Conservation (phyloP, 2,329 filamentous ascomycete genomes). For the Clarireedia sp. region DNA sequence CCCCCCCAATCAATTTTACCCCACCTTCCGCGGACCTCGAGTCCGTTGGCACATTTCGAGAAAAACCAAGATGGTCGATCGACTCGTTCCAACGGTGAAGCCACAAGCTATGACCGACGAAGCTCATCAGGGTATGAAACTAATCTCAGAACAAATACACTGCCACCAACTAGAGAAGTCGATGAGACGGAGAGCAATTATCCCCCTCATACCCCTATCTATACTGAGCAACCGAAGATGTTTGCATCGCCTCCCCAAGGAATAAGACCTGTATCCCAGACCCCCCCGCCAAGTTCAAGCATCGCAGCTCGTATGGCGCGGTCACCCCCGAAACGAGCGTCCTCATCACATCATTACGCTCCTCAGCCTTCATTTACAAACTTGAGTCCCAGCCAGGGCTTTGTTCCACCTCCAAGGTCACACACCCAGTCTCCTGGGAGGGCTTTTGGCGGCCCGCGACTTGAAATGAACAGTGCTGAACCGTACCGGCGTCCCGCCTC, state of each 20-base stretch:
- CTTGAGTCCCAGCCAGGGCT: conserved; percentile 28
- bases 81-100: conserved; percentile 29
- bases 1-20: conserved; percentile 39
- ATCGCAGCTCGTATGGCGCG: conserved; percentile 36
- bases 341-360: conserved; percentile 44
- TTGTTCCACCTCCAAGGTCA: conserved; percentile 49
- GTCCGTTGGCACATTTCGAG: conserved; percentile 56
- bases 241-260: conserved; percentile 27
- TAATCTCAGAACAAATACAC: conserved; percentile 40
- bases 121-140: conserved; percentile 48
- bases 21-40: conserved; percentile 57
- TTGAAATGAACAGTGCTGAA: conserved; percentile 31
- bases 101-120: conserved; percentile 38
- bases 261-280: conserved; percentile 34
- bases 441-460: conserved; percentile 39
- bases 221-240: conserved; percentile 15
- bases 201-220: conserved; percentile 22
- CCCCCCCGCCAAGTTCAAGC: conserved; percentile 40
- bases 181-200: conserved; percentile 45
- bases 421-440: conserved; percentile 57
- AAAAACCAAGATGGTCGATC: conserved; percentile 27
- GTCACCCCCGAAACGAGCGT: conserved; percentile 49
- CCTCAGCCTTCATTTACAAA: conserved; percentile 28
- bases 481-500: conserved; percentile 46
- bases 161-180: conserved; percentile 54